Evolutionary conservation across 352 stramenopile genomes (phyloP).

Genomic region (Globisporangium camurandrum): DNA sequence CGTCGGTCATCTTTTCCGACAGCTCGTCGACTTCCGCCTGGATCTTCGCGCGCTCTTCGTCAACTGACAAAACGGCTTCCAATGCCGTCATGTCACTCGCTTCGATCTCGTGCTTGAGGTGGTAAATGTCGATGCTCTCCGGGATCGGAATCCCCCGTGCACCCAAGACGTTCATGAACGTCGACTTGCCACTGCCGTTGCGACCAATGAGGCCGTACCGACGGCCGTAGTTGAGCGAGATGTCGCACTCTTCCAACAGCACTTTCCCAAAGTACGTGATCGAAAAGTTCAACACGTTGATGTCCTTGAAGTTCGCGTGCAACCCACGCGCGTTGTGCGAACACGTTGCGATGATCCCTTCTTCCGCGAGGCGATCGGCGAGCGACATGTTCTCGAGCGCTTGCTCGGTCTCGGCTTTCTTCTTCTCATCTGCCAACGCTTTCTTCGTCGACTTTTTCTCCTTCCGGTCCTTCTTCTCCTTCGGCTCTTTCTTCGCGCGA

Average conservation of each 20-base stretch:
- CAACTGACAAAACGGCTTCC: slow-evolving; percentile 92
- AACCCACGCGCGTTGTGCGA: slow-evolving; percentile 87
- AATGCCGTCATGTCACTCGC: slow-evolving; percentile 91
- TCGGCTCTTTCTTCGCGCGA: slow-evolving; percentile 33
- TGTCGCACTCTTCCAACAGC: slow-evolving; percentile 93
- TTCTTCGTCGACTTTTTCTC: slow-evolving; percentile 76
- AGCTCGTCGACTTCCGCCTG: slow-evolving; percentile 91
- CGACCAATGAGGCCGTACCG: slow-evolving; percentile 95
- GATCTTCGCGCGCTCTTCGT: slow-evolving; percentile 90
- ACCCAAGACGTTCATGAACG: slow-evolving; percentile 96
- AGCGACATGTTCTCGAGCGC: slow-evolving; percentile 66
- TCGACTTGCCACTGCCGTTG: slow-evolving; percentile 96
- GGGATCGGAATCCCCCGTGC: slow-evolving; percentile 92
- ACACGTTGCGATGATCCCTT: slow-evolving; percentile 96
- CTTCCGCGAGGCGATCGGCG: slow-evolving; percentile 86
- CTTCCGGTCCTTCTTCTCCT: slow-evolving; percentile 69
- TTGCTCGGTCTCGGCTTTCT: slow-evolving; percentile 52
- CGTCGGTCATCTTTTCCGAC: slow-evolving; percentile 87
- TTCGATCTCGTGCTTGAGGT: slow-evolving; percentile 96
- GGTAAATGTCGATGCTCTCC: slow-evolving; percentile 95
- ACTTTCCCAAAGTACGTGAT: slow-evolving; percentile 95
- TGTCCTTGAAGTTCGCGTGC: slow-evolving; percentile 96
- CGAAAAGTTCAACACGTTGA: slow-evolving; percentile 96
- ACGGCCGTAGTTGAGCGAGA: slow-evolving; percentile 96
- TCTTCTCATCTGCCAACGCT: slow-evolving; percentile 72